phyloP scores from a whole-genome alignment of 2,329 filamentous ascomycete species.

The Aspergillus cejpii region DNA sequence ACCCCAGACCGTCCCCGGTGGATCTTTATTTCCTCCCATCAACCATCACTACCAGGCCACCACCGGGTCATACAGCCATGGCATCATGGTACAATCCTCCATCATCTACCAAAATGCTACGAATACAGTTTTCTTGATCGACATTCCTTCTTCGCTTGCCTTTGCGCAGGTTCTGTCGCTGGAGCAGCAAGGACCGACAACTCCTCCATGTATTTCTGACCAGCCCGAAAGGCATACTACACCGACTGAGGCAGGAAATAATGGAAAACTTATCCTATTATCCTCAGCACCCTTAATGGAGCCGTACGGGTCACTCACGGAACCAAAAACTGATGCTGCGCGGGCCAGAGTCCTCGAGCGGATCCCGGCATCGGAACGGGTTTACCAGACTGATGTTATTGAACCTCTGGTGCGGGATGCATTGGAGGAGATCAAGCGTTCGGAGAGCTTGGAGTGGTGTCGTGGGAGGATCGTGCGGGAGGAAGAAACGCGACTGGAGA shows the following conservation, averaged over 20 bases:
- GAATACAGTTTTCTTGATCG: conserved; percentile 46
- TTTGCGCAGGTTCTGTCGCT: conserved; percentile 42
- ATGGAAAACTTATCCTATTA: conserved; percentile 27
- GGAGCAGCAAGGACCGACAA: conserved; percentile 2
- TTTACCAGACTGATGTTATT: conserved; percentile 25
- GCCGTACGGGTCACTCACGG: conserved; percentile 45
- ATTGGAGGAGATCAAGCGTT: conserved; percentile 28
- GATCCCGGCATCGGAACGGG: conserved; percentile 30
- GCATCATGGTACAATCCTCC: conserved; percentile 16
- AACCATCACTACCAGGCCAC: background rate
- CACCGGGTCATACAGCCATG: background rate
- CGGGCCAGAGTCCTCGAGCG: conserved; percentile 35
- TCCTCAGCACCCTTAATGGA: conserved; percentile 42
- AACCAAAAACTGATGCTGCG: conserved; percentile 47
- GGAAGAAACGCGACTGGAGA: conserved; percentile 7
- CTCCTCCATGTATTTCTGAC: background rate
- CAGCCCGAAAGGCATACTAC: background rate
- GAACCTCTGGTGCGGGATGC: conserved; percentile 35
- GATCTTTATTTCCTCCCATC: too few relatives aligned
- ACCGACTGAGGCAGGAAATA: background rate
- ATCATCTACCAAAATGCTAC: conserved; percentile 49
- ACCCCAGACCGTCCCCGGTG: too few relatives aligned
- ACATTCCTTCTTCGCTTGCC: conserved; percentile 54
- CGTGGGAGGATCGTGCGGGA: conserved; percentile 16
- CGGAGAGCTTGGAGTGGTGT: conserved; percentile 31